Percentiles rank a stretch among this genome's conserved stretches.
Evolutionary conservation across 345 rosid species (phyloP).

Genomic region (Pistacia vera): DNA sequence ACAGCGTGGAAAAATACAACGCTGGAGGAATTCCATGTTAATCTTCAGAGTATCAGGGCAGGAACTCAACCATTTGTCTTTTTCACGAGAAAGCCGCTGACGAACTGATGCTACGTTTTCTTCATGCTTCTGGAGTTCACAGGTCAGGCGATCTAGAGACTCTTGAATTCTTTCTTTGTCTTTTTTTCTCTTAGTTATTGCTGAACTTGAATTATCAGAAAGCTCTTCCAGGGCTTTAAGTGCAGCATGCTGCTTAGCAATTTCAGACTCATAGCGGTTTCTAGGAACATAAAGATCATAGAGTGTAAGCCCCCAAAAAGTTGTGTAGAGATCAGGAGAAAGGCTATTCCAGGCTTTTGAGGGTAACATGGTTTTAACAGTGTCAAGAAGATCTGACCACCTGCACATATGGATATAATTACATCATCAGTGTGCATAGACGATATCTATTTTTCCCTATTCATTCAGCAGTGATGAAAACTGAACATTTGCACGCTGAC

Average conservation of each 20-base stretch:
- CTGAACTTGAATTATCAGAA: conserved; percentile 94
- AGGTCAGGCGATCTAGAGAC: conserved; percentile 84
- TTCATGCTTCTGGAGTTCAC: conserved; percentile 90
- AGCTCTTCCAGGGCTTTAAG: conserved; percentile 95
- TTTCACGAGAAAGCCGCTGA: conserved; percentile 85
- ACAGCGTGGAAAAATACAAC: conserved; percentile 98
- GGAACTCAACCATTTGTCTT: conserved; percentile 96
- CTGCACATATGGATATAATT: conserved; percentile 44
- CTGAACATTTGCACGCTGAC: conserved; percentile 4
- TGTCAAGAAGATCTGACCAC: conserved; percentile 93
- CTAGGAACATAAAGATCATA: conserved; percentile 98
- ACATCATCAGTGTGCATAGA: not conserved
- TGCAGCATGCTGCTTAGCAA: conserved; percentile 89
- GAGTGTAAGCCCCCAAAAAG: conserved; percentile 97
- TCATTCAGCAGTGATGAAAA: not conserved
- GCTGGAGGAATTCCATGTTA: conserved; percentile 99
- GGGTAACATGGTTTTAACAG: conserved; percentile 90
- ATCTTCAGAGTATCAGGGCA: conserved; percentile 98
- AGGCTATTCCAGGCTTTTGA: conserved; percentile 99
- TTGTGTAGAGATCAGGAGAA: conserved; percentile 95
- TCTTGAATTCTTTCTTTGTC: conserved; percentile 99
- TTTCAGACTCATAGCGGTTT: conserved; percentile 92
- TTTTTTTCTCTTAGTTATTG: conserved; percentile 93
- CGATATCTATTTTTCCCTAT: not conserved
- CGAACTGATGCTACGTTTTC: conserved; percentile 93